Conservation (phyloP, 176 grass and related monocot species). For the Zea luxurians region DNA sequence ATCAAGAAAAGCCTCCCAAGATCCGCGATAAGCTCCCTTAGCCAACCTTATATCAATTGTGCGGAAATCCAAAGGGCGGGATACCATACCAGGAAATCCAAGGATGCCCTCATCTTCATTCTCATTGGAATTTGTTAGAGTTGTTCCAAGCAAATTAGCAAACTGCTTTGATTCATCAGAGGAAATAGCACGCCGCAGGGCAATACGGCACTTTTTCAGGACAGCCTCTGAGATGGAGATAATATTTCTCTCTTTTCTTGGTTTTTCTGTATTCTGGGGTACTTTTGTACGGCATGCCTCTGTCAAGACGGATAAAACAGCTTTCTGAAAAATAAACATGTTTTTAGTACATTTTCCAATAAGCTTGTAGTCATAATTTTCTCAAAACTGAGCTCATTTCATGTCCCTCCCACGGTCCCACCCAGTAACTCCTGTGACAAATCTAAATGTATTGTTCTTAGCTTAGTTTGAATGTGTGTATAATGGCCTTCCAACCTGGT, state of each 20-base stretch:
- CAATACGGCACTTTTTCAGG: slow-evolving; percentile 83
- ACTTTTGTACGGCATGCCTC: slow-evolving; percentile 59
- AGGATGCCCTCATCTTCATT: slow-evolving; percentile 95
- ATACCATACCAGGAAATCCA: slow-evolving; percentile 96
- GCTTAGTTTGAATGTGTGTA: background rate
- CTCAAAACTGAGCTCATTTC: background rate
- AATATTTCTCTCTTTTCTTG: slow-evolving; percentile 51
- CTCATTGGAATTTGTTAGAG: slow-evolving; percentile 76
- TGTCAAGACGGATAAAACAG: slow-evolving; percentile 74
- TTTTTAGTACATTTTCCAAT: slow-evolving; percentile 28
- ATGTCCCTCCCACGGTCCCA: slow-evolving; percentile 7
- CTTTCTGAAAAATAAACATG: slow-evolving; percentile 67
- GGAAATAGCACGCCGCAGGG: slow-evolving; percentile 63
- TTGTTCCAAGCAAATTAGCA: slow-evolving; percentile 92
- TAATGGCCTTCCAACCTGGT: slow-evolving; percentile 15
- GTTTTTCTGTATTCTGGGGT: slow-evolving; percentile 51
- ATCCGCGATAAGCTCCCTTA: slow-evolving; percentile 79
- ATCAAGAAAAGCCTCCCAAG: slow-evolving; percentile 87
- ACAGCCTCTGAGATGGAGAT: slow-evolving; percentile 78
- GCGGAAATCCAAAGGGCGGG: slow-evolving; percentile 91
- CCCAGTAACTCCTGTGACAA: slow-evolving; percentile 8
- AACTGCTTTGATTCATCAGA: slow-evolving; percentile 86
- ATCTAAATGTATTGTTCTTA: slow-evolving; percentile 1
- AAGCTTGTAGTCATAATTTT: slow-evolving; percentile 1
- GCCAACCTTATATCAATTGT: slow-evolving; percentile 95